Conservation (phyloP, 1,284 basidiomycete genomes). For the Trichosporon faecale region DNA sequence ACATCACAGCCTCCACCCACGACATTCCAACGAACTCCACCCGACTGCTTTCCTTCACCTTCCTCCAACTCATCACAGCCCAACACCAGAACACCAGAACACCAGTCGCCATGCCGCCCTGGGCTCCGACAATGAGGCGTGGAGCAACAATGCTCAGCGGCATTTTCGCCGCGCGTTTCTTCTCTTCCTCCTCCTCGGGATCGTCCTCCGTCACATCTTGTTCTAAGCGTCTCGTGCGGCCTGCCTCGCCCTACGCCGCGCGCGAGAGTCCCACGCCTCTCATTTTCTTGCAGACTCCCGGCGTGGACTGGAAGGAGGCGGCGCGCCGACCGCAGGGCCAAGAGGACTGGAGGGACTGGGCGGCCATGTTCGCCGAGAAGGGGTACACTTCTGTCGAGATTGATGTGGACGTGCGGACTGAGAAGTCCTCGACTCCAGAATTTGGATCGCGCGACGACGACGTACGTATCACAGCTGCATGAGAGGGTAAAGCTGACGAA, state of each 20-base stretch:
- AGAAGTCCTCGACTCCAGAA: background rate
- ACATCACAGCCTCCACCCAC: background rate
- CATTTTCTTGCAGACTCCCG: slow-evolving; percentile 38
- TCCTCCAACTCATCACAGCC: background rate
- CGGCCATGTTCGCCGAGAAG: slow-evolving; percentile 58
- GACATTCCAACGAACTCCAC: background rate
- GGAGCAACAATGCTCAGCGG: background rate
- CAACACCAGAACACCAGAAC: background rate
- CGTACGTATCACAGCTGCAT: background rate
- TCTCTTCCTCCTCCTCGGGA: background rate
- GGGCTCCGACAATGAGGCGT: background rate
- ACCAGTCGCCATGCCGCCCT: slow-evolving; percentile 10
- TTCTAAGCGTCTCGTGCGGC: slow-evolving; percentile 38
- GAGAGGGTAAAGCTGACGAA: background rate
- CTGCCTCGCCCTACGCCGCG: slow-evolving; percentile 30
- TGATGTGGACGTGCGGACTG: slow-evolving; percentile 52
- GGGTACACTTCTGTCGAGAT: slow-evolving; percentile 63
- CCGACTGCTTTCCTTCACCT: too few species aligned
- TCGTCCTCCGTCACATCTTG: slow-evolving; percentile 14
- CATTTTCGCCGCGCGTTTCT: slow-evolving; percentile 7
- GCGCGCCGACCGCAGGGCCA: background rate
- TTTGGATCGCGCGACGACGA: background rate
- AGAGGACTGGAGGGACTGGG: slow-evolving; percentile 43
- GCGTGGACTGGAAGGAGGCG: slow-evolving; percentile 17
- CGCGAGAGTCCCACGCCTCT: slow-evolving; percentile 46